phyloP scores from a whole-genome alignment of 805 yeast species.

The Yarrowia keelungensis region DNA sequence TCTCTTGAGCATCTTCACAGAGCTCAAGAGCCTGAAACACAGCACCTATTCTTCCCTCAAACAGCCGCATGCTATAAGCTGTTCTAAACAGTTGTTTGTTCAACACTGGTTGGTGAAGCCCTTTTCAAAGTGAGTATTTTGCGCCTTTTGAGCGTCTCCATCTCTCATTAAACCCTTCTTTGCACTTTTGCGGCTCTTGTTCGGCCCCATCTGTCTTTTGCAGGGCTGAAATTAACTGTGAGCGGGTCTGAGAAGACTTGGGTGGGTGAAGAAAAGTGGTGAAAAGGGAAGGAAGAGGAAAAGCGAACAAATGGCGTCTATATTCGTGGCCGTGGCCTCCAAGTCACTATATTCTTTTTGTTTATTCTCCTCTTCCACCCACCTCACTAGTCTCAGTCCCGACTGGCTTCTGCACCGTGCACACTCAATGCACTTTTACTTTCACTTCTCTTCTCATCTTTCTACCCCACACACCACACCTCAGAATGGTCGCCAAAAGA shows the following conservation, averaged over 20 bases:
- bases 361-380: too few species aligned
- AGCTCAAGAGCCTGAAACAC: background rate
- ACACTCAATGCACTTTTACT: constrained; percentile 36
- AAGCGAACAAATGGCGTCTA: too few species aligned
- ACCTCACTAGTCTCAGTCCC: constrained; percentile 21
- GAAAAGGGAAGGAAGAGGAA: background rate
- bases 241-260: too few species aligned
- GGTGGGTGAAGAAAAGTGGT: background rate
- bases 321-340: too few species aligned
- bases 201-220: background rate
- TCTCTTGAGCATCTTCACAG: background rate
- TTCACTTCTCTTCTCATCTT: constrained; percentile 37
- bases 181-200: background rate
- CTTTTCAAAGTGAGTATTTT: background rate
- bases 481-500: constrained; percentile 16
- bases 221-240: constrained; percentile 1
- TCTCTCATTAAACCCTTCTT: background rate
- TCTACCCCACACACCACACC: constrained; percentile 38
- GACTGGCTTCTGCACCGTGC: constrained; percentile 26
- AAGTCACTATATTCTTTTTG: too few species aligned
- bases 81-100: too few species aligned
- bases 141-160: too few species aligned
- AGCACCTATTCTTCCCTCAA: background rate
- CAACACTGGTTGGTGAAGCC: too few species aligned
- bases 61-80: constrained; percentile 17